Base-by-base conservation (phyloP, 805 yeast genomes). In the Huiozyma naganishii region DNA sequence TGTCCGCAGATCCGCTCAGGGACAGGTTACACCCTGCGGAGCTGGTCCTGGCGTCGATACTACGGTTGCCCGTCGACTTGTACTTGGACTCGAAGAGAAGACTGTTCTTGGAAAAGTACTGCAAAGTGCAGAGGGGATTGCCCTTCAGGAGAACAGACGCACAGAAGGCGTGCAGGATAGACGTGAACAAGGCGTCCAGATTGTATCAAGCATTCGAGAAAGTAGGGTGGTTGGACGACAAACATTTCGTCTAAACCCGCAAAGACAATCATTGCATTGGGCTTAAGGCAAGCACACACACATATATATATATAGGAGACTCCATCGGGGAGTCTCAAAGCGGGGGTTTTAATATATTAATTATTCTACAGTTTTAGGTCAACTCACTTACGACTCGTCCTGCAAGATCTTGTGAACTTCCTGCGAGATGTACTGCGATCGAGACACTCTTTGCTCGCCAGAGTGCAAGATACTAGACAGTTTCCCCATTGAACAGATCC, bases 61-160 rank as follows among this genome's bases (percentile, higher is more conserved):
- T 90, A 57, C 74, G 98, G 60, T 71, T 90, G 51, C 95, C 97
- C 7, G 82, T 88, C 46, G 83, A 80, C 48, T 78, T 89, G 32
- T 90, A 89, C 62, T 70, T 83, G 60, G 84, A 79, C 52, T 80
- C 87, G 12, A 83, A 83, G 66, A 78, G 88, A 64, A 74, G 97
- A 51, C 71, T 90, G 28, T 92, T 90, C 65, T 77, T 79, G 46
- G 97, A 90, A 62, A 90, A 88, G 67, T 92, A 89, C 30, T 78
- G 77, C 52, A 76, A 95, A 41, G 64, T 79, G 54, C 77, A 76
- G 53, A 67, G 70, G 41, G 81, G 80, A 29, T 69, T 79, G 58
- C 90, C 92, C 28, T 90, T 90, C 67, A 80, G 96, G 66, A 80
- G 97, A 66, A 92, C 97, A 0, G 98, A 90, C 65, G 95, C 97